Evolutionary conservation across 2,329 filamentous ascomycete species (phyloP).

Genomic region (Clarireedia paspali): DNA sequence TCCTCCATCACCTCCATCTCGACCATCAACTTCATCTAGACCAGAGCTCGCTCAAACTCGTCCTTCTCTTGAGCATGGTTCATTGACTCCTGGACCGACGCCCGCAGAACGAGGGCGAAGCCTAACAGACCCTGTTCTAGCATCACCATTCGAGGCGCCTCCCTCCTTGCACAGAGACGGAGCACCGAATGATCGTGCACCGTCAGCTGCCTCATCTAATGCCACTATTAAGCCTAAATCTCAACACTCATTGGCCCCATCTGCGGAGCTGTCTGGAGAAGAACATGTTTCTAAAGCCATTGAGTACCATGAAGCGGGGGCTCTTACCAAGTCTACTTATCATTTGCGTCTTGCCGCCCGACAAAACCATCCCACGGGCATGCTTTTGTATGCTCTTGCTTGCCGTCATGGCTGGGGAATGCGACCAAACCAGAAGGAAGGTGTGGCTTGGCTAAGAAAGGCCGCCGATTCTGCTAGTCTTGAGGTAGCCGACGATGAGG

Average conservation of each 20-base stretch:
- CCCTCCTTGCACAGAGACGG: conserved; percentile 29
- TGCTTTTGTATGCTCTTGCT: conserved; percentile 91
- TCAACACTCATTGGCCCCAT: conserved; percentile 43
- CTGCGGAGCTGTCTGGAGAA: conserved; percentile 68
- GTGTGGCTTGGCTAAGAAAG: conserved; percentile 84
- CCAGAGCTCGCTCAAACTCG: conserved; percentile 27
- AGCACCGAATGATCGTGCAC: conserved; percentile 28
- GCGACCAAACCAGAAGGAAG: conserved; percentile 83
- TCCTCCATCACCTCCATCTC: conserved; percentile 54
- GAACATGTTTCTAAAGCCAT: conserved; percentile 89
- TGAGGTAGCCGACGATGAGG: conserved; percentile 78
- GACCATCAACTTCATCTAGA: conserved; percentile 48
- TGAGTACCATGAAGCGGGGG: conserved; percentile 78
- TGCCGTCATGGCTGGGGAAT: conserved; percentile 98
- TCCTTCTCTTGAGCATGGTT: conserved; percentile 40
- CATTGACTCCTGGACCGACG: conserved; percentile 38
- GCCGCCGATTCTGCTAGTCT: conserved; percentile 78
- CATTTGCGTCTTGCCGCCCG: conserved; percentile 85
- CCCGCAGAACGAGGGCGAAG: conserved; percentile 35
- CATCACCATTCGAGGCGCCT: conserved; percentile 23
- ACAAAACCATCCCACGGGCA: conserved; percentile 80
- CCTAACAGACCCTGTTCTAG: conserved; percentile 35
- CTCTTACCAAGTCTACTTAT: conserved; percentile 89
- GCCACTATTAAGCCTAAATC: conserved; percentile 35
- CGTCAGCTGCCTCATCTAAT: conserved; percentile 21